phyloP scores from a whole-genome alignment of 1,284 basidiomycete species.

The Puccinia sorghi region DNA sequence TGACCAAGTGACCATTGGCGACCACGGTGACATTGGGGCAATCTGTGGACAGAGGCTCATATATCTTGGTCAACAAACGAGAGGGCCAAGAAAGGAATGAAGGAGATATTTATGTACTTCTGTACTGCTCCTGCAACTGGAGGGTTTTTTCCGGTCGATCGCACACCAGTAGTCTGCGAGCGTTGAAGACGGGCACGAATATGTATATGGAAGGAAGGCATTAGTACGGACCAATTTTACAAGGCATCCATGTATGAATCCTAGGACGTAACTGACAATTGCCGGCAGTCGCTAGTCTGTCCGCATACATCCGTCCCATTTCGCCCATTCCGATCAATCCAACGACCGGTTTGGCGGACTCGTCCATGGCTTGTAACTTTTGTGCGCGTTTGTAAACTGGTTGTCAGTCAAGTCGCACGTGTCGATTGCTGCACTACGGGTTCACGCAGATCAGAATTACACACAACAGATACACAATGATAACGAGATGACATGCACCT shows the following conservation, averaged over 20 bases:
- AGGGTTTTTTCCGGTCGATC: slow-evolving; percentile 79
- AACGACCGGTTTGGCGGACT: slow-evolving; percentile 47
- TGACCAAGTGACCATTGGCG: slow-evolving; percentile 77
- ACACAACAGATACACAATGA: too few species aligned
- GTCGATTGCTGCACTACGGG: too few species aligned
- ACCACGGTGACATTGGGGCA: slow-evolving; percentile 66
- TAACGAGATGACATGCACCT: too few species aligned
- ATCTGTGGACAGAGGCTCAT: slow-evolving; percentile 43
- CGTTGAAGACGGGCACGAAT: too few species aligned
- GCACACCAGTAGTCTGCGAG: slow-evolving; percentile 80
- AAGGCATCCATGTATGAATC: neutral
- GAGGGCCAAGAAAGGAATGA: neutral
- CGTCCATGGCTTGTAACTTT: neutral
- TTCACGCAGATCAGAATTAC: too few species aligned
- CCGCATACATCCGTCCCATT: slow-evolving; percentile 94
- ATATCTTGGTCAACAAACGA: neutral
- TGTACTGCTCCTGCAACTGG: slow-evolving; percentile 66
- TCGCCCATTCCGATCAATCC: slow-evolving; percentile 63
- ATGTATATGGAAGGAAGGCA: neutral
- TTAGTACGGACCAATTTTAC: neutral
- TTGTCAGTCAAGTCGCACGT: too few species aligned
- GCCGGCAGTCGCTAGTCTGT: slow-evolving; percentile 71
- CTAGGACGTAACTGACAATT: slow-evolving; percentile 76
- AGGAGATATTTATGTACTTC: slow-evolving; percentile 61
- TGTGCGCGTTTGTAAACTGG: too few species aligned